Evolutionary conservation across 2,329 filamentous ascomycete genomes (phyloP), one percentile per base, ranked within the genome.

Genomic region (Talaromyces marneffei): DNA sequence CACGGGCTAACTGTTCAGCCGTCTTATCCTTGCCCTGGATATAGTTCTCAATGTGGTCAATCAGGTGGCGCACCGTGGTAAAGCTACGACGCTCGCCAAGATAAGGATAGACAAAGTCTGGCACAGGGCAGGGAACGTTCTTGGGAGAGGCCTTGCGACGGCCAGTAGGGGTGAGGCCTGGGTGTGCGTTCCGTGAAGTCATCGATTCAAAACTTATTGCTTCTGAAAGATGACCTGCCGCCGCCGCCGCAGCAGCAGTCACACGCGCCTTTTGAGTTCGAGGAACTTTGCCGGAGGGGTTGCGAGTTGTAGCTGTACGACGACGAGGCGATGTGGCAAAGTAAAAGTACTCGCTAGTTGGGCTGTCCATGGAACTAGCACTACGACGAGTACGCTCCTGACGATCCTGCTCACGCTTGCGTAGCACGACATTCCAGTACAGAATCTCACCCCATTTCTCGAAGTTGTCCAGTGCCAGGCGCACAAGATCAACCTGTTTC

Each of bases 401-500:
- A 55, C 57, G 29, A 29, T 57, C 25, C 33, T 59, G 37, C 69
- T 89, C 87, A 14, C 87, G 83, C 74, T 87, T 87, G 48, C 87
- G 81, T 53, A 87, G 79, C 5, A 80, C 81, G 6, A 91, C 73
- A 1, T 83, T 80, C 83, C 88, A 91, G 66, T 79, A 78, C 25
- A 77, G 73, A 3, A 88, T 80, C 2, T 83, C 76, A 0, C 80
- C 81, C 88, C 88, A 91, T 0, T 75, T 74, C 64, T 87, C 80
- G 53, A 92, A 82, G 0, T 84, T 80, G 9, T 79, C 72, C 40
- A 91, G 82, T 66, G 90, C 87, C 33, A 80, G 78, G 59, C 83
- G 76, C 0, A 91, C 82, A 1, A 91, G 78, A 2, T 85, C 80
- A 60, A 86, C 85, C 70, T 91, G 88, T 0, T 82, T 71, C 71